Conservation (phyloP, 163 green algal genomes). For the Coccomyxa subellipsoidea region DNA sequence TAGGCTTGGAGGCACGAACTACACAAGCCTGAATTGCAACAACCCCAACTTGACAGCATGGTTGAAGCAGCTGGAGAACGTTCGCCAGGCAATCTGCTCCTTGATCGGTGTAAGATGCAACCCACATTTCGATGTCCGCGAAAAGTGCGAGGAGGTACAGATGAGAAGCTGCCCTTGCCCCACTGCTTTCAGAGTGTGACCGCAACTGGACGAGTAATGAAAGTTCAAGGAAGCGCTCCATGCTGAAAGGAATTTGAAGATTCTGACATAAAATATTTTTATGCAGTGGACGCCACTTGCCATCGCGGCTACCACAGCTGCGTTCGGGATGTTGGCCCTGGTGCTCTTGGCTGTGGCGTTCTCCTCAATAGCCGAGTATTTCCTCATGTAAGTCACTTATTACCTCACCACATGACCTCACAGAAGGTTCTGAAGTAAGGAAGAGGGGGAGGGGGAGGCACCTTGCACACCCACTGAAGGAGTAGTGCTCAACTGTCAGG, state of each 20-base stretch:
- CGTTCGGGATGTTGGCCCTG: neutral
- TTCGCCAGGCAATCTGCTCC: neutral
- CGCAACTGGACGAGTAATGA: no score
- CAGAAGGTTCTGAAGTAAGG: no score
- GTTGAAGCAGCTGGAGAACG: neutral
- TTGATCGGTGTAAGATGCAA: neutral
- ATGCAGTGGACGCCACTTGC: constrained; percentile 7
- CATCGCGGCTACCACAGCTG: neutral
- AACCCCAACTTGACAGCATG: neutral
- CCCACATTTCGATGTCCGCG: neutral
- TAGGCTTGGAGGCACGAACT: neutral
- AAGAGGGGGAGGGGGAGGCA: neutral
- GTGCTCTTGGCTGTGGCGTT: neutral
- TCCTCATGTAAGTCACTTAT: neutral
- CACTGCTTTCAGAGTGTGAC: no score
- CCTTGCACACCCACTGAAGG: neutral
- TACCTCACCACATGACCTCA: no score
- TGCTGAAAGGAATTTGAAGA: neutral
- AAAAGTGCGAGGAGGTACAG: neutral
- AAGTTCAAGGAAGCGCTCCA: no score
- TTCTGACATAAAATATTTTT: neutral
- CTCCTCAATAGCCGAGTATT: neutral
- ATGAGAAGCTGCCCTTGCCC: no score
- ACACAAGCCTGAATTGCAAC: neutral
- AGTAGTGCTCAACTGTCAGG: constrained; percentile 7